phyloP scores from a whole-genome alignment of 2,329 filamentous ascomycete species.

The Aspergillus pseudotamarii region DNA sequence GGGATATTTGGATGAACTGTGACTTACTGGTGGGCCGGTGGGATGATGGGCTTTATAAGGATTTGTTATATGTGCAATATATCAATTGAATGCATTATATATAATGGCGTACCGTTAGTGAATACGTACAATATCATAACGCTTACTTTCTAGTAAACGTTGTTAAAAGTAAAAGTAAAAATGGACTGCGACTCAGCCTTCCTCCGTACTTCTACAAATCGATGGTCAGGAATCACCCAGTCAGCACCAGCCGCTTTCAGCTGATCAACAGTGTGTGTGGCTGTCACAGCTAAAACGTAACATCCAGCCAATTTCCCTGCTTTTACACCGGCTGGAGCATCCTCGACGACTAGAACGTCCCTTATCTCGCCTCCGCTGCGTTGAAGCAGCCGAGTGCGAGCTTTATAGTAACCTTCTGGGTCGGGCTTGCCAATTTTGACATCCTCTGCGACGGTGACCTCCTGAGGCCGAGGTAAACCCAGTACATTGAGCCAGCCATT shows the following conservation, averaged over 20 bases:
- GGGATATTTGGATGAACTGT: background rate
- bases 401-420: conserved; percentile 6
- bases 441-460: conserved; percentile 9
- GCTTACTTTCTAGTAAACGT: background rate
- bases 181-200: background rate
- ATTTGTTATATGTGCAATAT: background rate
- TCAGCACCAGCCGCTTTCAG: background rate
- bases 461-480: conserved; percentile 3
- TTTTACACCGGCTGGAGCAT: background rate
- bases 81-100: too few relatives aligned
- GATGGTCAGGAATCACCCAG: background rate
- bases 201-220: background rate
- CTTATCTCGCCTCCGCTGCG: background rate
- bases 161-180: background rate
- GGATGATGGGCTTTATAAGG: background rate
- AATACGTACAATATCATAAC: background rate
- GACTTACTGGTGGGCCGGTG: background rate
- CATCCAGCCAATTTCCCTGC: background rate
- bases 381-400: background rate
- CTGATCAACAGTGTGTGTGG: background rate
- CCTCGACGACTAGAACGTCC: background rate
- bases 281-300: background rate
- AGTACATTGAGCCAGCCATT: conserved; percentile 6
- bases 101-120: background rate
- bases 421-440: conserved; percentile 7